Percentiles rank a stretch among this genome's conserved stretches.
These are phyloP conservation scores for Cladosporium oxysporum DNA, from an alignment of 2,329 filamentous ascomycete genomes.

Conservation along the genomic window DNA sequence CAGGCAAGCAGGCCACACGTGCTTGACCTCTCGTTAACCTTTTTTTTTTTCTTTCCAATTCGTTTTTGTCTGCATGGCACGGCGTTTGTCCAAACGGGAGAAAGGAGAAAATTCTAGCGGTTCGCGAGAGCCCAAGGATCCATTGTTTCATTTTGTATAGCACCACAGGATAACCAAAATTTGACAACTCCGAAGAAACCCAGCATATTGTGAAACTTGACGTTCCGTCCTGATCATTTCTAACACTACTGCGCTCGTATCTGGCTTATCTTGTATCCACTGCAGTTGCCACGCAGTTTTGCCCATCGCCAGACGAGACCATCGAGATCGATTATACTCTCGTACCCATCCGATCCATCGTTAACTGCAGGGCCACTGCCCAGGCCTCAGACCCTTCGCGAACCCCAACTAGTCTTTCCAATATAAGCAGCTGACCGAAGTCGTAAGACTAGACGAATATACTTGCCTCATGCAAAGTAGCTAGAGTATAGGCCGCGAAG, in stretches of 20 bases:
- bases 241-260: neutral
- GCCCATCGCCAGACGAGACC: too few relatives aligned
- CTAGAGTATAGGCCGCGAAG: neutral
- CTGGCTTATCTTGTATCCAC: neutral
- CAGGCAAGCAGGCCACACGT: neutral
- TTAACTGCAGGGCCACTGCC: neutral
- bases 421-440: neutral
- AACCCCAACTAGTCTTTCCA: neutral
- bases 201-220: too few relatives aligned
- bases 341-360: neutral
- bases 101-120: neutral
- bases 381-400: neutral
- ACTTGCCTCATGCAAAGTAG: neutral
- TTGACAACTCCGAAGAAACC: neutral
- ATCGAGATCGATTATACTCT: neutral
- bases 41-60: neutral
- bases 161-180: neutral
- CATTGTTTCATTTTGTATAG: conserved; percentile 7
- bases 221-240: neutral
- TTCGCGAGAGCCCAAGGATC: neutral
- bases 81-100: conserved; percentile 2
- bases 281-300: too few relatives aligned
- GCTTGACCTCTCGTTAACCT: neutral
- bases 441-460: neutral
- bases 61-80: neutral